Evolutionary conservation across 345 rosid genomes (phyloP), one percentile per base, ranked within the genome.

Genomic region (Aethionema arabicum): DNA sequence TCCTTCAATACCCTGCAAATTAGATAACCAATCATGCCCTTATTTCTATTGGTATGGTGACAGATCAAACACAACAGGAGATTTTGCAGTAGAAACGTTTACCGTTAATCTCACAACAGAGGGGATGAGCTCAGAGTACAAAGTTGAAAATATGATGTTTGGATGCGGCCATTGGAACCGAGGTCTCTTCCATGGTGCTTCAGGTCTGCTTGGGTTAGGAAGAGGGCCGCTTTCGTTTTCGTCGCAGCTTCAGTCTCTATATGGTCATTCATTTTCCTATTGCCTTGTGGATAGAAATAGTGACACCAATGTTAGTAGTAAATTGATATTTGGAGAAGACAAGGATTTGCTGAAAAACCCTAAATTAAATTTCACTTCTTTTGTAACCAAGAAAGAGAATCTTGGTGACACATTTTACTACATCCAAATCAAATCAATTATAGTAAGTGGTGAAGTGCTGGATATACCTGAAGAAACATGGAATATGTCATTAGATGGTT

Each of bases 131-230:
- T 67, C 90, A 4, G 79, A 78, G 59, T 73, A 77, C 9, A 79
- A 54, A 60, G 76, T 83, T 29, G 89, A 85, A 69, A 73, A 88
- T 37, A 74, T 86, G 66, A 82, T 84, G 88, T 88, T 91, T 46
- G 98, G 96, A 8, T 88, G 96, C 47, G 96, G 98, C 4, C 88
- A 83, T 63, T 83, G 91, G 95, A 91, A 91, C 76, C 56, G 91
- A 72, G 98, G 93, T 27, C 72, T 73, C 8, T 88, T 88, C 68
- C 77, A 53, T 9, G 95, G 91, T 8, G 95, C 96, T 46, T 77
- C 96, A 33, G 96, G 98, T 33, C 56, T 91, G 63, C 67, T 91
- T 50, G 96, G 98, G 7, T 81, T 91, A 15, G 98, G 98, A 27
- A 80, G 90, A 81, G 95, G 96, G 16, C 86, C 91, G 10, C 85